Base-by-base conservation (phyloP, 441 rosid genomes). In the Mallotus repandus region DNA sequence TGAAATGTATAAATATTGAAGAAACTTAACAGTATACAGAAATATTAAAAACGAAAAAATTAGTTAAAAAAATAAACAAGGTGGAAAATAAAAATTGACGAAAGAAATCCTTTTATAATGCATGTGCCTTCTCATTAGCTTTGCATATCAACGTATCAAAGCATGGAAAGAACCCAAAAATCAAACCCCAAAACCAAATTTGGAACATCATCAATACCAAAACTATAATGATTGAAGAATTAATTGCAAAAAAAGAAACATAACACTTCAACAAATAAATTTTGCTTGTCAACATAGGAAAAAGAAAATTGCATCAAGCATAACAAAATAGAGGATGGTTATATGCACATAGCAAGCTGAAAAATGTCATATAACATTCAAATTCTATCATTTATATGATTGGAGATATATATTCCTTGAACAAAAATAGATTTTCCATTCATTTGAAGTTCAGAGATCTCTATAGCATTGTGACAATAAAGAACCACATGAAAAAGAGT, bases 291-390 rank as follows among this genome's bases (percentile, higher is more conserved):
- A 72, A 38, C 12, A 38, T 41, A 48, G 13, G 59, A n/a, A 50
- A 46, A 48, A 13, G 58, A 21, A 45, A 59, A 61, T 67, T 56
- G 65, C 58, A 46, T 66, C 48, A 29, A 25, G n/a, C 53, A 74
- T 43, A 53, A 21, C 5, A 53, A 32, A 48, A 58, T 54, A 68
- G 21, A 29, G 15, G 10, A 43, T 25, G 41, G 19, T 15, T 7
- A 67, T 7, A 16, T 9, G 9, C 53, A 54, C 38, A 11, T 35
- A 18, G 61, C 60, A n/a, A 19, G 38, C 3, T 15, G 18, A 22
- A 15, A 70, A 56, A 46, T 5, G 57, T 10, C 10, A 18, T 4
- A 0, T n/a, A 56, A 57, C 21, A 19, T 19, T 38, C 55, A 9
- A 57, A 45, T 22, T 58, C 4, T 25, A 66, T 14, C 43, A 16